Percentiles rank a stretch among this genome's conserved stretches.
Evolutionary conservation across 192 early-diverging fungal species (phyloP).

Genomic region (Spizellomyces sp.): DNA sequence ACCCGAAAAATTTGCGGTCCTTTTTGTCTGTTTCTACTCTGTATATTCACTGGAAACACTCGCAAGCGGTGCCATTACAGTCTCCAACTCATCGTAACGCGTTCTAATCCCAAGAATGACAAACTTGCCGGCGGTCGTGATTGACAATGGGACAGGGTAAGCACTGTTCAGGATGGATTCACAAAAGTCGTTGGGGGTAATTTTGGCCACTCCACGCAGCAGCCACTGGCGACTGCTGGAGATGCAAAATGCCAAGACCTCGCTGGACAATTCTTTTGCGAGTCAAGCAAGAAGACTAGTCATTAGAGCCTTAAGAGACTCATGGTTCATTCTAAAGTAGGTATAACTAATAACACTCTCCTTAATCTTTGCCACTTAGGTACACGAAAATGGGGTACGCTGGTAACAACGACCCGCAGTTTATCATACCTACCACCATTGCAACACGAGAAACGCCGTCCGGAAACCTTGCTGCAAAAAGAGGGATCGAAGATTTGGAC

Average conservation of each 20-base stretch:
- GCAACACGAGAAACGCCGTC: slow-evolving; percentile 69
- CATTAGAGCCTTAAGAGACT: too few species aligned
- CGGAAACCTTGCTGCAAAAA: slow-evolving; percentile 84
- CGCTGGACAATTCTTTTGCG: background rate
- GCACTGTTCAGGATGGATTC: slow-evolving; percentile 3
- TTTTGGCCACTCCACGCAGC: background rate
- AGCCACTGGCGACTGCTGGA: too few species aligned
- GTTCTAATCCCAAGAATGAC: background rate
- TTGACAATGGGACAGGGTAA: slow-evolving; percentile 98
- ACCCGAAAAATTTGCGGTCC: too few species aligned
- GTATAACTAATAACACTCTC: background rate
- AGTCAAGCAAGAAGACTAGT: background rate
- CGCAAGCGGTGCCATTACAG: too few species aligned
- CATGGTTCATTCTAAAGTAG: too few species aligned
- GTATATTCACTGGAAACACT: too few species aligned
- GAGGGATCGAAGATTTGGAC: slow-evolving; percentile 96
- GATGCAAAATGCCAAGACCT: background rate
- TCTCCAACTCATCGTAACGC: too few species aligned
- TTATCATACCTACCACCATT: slow-evolving; percentile 95
- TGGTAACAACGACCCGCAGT: slow-evolving; percentile 97
- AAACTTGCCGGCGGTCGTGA: slow-evolving; percentile 70
- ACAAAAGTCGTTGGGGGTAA: background rate
- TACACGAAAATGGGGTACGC: slow-evolving; percentile 98
- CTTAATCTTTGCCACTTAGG: slow-evolving; percentile 33
- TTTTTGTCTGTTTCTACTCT: too few species aligned